Evolutionary conservation across 345 rosid species (phyloP), one percentile per base, ranked within the genome.

Genomic region (Citrus medica): DNA sequence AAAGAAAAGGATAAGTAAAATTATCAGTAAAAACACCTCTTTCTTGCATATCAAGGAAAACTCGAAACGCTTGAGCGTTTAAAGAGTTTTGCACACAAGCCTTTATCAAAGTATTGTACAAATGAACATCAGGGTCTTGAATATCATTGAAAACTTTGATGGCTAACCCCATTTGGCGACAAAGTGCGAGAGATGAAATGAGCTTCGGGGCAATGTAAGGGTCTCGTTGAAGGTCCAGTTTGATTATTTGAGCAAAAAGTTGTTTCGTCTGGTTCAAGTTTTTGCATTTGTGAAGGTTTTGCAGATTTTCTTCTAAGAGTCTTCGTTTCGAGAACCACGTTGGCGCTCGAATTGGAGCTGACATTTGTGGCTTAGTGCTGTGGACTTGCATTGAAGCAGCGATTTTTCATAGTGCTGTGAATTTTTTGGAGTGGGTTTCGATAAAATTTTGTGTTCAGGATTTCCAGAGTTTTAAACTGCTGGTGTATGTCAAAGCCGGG

Each of bases 1-100:
- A 84, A 68, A 95, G 97, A 84, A 90, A 91, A 2, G 97, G 92
- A 89, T 91, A 92, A 0, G 98, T 95, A 73, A 85, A 95, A 82
- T 93, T 93, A 85, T 95, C 98, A 4, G 89, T 86, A 71, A 85
- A 73, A 27, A 90, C 76, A 6, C 93, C 94, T 74, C 55, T 78
- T 16, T 69, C 79, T 51, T 89, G 95, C 97, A 95, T 91, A 64
- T 90, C 87, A 53, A 80, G 79, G 90, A 91, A 88, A 71, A 84
- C 81, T 72, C 82, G 82, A 82, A 95, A 91, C 30, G 94, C 97
- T 74, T 80, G 77, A n/a, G 68, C 73, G 14, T 88, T 74, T 65
- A 84, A 85, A 3, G 93, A 86, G 84, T 89, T 89, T 13, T 76
- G 84, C 1, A 86, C 93, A 73, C 84, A 84, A 62, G 93, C 99